These are phyloP conservation scores for Geranium incanum DNA, from an alignment of 441 rosid species.

Conservation along the genomic window DNA sequence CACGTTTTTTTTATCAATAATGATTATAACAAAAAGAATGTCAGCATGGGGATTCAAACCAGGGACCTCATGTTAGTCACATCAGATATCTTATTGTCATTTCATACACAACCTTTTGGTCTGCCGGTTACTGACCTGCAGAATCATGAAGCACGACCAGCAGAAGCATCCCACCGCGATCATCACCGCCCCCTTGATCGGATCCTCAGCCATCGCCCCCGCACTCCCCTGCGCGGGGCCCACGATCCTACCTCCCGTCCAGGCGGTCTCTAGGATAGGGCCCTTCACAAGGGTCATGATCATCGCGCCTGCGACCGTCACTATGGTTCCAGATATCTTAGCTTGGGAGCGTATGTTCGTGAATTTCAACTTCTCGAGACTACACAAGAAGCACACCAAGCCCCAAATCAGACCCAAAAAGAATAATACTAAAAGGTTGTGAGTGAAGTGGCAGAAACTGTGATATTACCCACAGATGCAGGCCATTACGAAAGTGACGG, in stretches of 20 bases:
- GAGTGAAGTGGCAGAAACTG: no score
- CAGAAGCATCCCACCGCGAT: slow-evolving; percentile 63
- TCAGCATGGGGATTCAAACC: no score
- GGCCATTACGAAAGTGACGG: slow-evolving; percentile 76
- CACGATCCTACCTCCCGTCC: slow-evolving; percentile 36
- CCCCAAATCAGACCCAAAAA: no score
- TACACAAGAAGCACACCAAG: background rate
- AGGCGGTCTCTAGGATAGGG: slow-evolving; percentile 40
- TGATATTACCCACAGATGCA: slow-evolving; percentile 48
- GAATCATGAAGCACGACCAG: slow-evolving; percentile 71
- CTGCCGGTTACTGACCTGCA: slow-evolving; percentile 40
- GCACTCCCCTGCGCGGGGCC: slow-evolving; percentile 28
- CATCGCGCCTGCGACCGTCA: slow-evolving; percentile 91
- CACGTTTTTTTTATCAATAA: background rate
- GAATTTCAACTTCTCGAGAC: slow-evolving; percentile 66
- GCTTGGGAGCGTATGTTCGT: slow-evolving; percentile 47
- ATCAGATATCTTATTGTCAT: no score
- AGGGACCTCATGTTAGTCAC: no score
- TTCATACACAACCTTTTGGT: background rate
- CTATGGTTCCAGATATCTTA: slow-evolving; percentile 61
- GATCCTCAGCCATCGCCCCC: slow-evolving; percentile 39
- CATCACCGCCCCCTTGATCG: slow-evolving; percentile 62
- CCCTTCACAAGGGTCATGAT: slow-evolving; percentile 76
- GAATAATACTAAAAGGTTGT: no score
- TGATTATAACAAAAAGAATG: no score